phyloP scores from a whole-genome alignment of 1,284 basidiomycete species.

The Neotropicomus parvogracilis region DNA sequence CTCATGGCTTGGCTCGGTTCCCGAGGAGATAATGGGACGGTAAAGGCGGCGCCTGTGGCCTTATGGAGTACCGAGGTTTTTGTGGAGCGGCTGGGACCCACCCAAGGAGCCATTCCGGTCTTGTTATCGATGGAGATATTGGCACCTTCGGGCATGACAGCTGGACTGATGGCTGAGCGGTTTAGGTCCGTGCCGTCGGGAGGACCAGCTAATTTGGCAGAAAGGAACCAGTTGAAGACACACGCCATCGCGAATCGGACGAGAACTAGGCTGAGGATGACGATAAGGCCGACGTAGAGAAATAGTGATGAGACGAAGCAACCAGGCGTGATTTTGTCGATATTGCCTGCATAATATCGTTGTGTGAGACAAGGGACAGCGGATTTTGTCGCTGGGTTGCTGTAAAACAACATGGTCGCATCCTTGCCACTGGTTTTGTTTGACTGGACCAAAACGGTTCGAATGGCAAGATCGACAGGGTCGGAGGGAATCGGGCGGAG shows the following conservation, averaged over 20 bases:
- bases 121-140: conserved; percentile 86
- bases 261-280: conserved; percentile 89
- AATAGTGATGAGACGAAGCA: conserved; percentile 91
- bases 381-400: conserved; percentile 58
- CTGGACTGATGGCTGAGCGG: conserved; percentile 83
- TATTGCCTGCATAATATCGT: conserved; percentile 89
- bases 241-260: conserved; percentile 95
- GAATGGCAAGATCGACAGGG: conserved; percentile 79
- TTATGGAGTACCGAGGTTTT: conserved; percentile 42
- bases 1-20: conserved; percentile 67
- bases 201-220: conserved; percentile 70
- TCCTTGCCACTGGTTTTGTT: conserved; percentile 72
- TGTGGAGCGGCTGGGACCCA: conserved; percentile 50
- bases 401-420: conserved; percentile 83
- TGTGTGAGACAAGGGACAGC: conserved; percentile 78
- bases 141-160: conserved; percentile 92
- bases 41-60: conserved; percentile 40
- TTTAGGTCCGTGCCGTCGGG: conserved; percentile 66
- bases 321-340: conserved; percentile 94
- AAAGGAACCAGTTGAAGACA: conserved; percentile 95
- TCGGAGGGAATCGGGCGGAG: conserved; percentile 69
- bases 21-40: conserved; percentile 44
- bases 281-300: conserved; percentile 87
- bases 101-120: conserved; percentile 93
- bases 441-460: conserved; percentile 60